Percentiles rank a stretch among this genome's conserved stretches.
Conservation (phyloP, 192 early-diverging fungal genomes). For the Oehlia diaphana region DNA sequence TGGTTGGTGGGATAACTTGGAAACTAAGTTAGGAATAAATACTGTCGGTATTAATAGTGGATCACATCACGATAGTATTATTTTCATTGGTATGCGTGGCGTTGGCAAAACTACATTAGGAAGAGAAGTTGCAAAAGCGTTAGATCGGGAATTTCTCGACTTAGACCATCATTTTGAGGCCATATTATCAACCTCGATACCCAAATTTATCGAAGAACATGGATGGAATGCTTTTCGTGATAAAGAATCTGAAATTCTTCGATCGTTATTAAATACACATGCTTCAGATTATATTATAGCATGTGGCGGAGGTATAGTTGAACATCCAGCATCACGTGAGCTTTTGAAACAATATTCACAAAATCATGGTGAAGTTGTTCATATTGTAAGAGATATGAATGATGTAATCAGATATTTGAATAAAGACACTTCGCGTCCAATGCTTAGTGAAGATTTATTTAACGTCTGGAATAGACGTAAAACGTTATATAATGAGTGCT, state of each 20-base stretch:
- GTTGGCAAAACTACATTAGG: conserved; percentile 93
- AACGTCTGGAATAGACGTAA: conserved; percentile 79
- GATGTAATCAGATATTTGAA: conserved; percentile 79
- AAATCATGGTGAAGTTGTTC: conserved; percentile 67
- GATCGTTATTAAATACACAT: conserved; percentile 55
- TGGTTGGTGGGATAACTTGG: conserved; percentile 96
- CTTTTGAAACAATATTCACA: conserved; percentile 63
- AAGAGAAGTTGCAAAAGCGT: conserved; percentile 60
- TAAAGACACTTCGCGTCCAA: conserved; percentile 80
- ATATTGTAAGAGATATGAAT: conserved; percentile 78
- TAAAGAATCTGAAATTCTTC: conserved; percentile 73
- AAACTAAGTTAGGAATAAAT: conserved; percentile 71
- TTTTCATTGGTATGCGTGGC: conserved; percentile 99
- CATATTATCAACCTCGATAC: conserved; percentile 69
- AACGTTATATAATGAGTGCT: conserved; percentile 75
- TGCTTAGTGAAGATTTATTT: conserved; percentile 77
- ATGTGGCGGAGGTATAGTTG: conserved; percentile 96
- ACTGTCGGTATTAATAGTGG: conserved; percentile 58
- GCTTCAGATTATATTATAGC: conserved; percentile 72
- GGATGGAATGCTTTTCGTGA: conserved; percentile 90
- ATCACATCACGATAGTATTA: conserved; percentile 48
- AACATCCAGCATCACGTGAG: conserved; percentile 68
- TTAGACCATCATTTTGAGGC: conserved; percentile 84
- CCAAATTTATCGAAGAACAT: conserved; percentile 69
- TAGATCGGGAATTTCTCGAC: conserved; percentile 82